phyloP scores from a whole-genome alignment of 2,329 filamentous ascomycete species.

The Byssothecium circinans region DNA sequence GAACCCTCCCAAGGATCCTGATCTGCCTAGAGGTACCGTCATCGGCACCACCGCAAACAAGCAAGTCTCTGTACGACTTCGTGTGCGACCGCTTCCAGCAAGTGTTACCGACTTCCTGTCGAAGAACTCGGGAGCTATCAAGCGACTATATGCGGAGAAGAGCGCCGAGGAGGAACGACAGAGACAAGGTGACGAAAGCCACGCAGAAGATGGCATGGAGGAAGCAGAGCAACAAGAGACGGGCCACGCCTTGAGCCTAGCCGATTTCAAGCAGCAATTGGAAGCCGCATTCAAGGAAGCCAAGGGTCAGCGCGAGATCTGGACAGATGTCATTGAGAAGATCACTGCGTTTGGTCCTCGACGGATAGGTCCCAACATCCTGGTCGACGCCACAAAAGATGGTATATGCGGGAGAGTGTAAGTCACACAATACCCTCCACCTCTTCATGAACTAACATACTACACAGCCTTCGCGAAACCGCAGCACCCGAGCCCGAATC shows the following conservation, averaged over 20 bases:
- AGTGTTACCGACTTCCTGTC: conserved; percentile 82
- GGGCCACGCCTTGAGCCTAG: conserved; percentile 65
- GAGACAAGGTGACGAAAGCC: conserved; percentile 23
- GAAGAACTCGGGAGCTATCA: conserved; percentile 78
- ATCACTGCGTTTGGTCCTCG: conserved; percentile 90
- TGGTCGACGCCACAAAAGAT: conserved; percentile 78
- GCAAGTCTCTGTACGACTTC: conserved; percentile 75
- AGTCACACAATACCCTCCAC: conserved; percentile 27
- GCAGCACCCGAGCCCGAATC: conserved; percentile 42
- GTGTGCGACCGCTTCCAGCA: conserved; percentile 75
- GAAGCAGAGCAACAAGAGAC: conserved; percentile 58
- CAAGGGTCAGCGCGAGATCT: conserved; percentile 73
- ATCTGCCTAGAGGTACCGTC: conserved; percentile 80
- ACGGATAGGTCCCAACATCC: conserved; percentile 81
- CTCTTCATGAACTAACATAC: conserved; percentile 10
- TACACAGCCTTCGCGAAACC: too few relatives aligned
- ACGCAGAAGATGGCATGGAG: conserved; percentile 49
- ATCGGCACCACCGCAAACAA: conserved; percentile 79
- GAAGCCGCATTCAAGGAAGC: conserved; percentile 67
- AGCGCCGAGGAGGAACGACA: conserved; percentile 53
- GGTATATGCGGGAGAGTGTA: conserved; percentile 74
- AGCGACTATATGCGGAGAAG: conserved; percentile 73
- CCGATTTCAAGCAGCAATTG: conserved; percentile 77
- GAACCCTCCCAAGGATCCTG: conserved; percentile 82
- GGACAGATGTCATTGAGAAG: conserved; percentile 74